Conservation (phyloP, 1,284 basidiomycete genomes). For the Agaricales sp. region DNA sequence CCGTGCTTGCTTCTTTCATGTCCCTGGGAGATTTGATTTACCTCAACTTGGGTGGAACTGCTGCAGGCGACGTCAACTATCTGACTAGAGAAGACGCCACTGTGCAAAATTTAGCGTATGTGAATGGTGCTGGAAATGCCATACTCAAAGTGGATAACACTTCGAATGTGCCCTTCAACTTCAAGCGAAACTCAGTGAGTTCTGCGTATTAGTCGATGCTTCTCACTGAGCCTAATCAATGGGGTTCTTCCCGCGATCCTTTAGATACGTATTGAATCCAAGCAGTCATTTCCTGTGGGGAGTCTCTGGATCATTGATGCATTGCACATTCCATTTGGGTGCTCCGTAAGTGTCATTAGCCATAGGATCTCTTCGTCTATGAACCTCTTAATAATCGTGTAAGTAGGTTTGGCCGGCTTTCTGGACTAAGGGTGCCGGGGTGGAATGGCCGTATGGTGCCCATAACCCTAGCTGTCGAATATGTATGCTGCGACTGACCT, state of each 20-base stretch:
- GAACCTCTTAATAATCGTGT: not conserved
- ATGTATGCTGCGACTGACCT: not conserved
- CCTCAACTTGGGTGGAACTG: slow-evolving; percentile 7
- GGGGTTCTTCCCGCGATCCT: not conserved
- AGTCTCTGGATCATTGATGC: slow-evolving; percentile 53
- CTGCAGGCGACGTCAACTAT: slow-evolving; percentile 40
- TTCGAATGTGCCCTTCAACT: slow-evolving; percentile 36
- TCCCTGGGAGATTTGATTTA: slow-evolving; percentile 14
- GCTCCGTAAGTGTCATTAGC: slow-evolving; percentile 26
- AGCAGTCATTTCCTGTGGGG: slow-evolving; percentile 38
- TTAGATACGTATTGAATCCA: slow-evolving; percentile 40
- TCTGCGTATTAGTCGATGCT: slow-evolving; percentile 1
- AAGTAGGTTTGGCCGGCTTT: slow-evolving; percentile 42
- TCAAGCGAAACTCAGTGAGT: slow-evolving; percentile 47
- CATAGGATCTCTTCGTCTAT: slow-evolving; percentile 1
- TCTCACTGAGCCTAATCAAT: not conserved
- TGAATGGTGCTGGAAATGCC: slow-evolving; percentile 39
- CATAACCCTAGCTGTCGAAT: not conserved
- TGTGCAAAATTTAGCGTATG: slow-evolving; percentile 39
- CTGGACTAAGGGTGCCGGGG: slow-evolving; percentile 36
- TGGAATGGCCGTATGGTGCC: slow-evolving; percentile 32
- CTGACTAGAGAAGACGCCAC: slow-evolving; percentile 34
- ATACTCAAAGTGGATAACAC: slow-evolving; percentile 54
- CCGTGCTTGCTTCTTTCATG: not conserved
- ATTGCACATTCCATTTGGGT: slow-evolving; percentile 48